Evolutionary conservation across 768 basidiomycete genomes (phyloP), one percentile per base, ranked within the genome.

Genomic region (Termitomyces sp.): DNA sequence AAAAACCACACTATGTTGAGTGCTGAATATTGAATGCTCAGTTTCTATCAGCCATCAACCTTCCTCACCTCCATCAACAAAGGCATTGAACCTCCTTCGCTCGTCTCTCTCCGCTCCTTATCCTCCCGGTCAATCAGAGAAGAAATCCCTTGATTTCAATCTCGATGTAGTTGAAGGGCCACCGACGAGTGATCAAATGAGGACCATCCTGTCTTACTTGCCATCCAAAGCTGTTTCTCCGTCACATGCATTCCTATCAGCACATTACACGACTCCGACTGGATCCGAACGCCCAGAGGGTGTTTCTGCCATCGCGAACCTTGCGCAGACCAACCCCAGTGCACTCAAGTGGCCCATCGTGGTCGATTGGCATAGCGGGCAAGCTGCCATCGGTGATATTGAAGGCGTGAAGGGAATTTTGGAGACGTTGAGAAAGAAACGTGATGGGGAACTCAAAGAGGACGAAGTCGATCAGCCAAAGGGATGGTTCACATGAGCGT

Each of bases 301-400:
- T 27, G 62, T 79, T 0, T 69, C 76, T 5, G 79, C 69, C 8
- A 72, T 91, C 9, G 72, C 72, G 2, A 70, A 77, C 29, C 74
- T 89, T 10, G 87, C 76, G 0, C 63, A 72, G 44, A 74, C 76
- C 68, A 84, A 84, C 56, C 86, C 84, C 1, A 76, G 75, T 14
- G 82, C 81, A 16, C 69, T 90, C 62, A 88, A 84, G 61, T 92
- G 88, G 88, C 90, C 90, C 0, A 79, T 92, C 46, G 87, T 92
- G 0, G 90, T 92, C 2, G 84, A 92, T 62, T 92, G 90, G 90
- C 71, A 75, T 16, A 79, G 75, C 24, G 90, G 90, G 1, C 76
- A 76, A 42, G 87, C 83, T 10, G 78, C 79, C 20, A 71, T 90
- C 0, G 90, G 90, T 0, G 83, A 87, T 58, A 73, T 85, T 18